Base-by-base conservation (phyloP, 2,329 filamentous ascomycete genomes). In the Arthrobotrys musiformis region DNA sequence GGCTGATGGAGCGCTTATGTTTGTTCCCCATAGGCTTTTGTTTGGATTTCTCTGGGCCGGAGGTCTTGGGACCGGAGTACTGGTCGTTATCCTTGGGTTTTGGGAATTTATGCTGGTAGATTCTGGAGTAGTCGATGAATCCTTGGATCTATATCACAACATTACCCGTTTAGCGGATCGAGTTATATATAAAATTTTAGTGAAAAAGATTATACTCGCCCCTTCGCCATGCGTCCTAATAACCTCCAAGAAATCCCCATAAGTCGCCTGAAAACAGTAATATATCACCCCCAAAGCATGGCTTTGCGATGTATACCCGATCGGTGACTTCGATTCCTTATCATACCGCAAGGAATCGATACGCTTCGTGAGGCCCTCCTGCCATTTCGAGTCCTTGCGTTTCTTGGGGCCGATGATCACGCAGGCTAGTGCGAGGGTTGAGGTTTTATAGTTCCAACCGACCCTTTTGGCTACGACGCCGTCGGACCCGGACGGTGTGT, bases 61-160 rank as follows among this genome's bases (percentile, higher is more conserved):
- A 17, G 2, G 11, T 2, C 0, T 15, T 11, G n/a, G 35, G 19
- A 1, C 19, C 9, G 11, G 24, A 2, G 13, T 72, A 64, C 17
- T 30, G 26, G 24, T 72, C 58, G 26, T 72, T 22, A 26, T 72
- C 68, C 24, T n/a, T n/a, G 22, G 33, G 62, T 56, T 24, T 35
- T 17, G 22, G 68, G 58, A 22, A 22, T 30, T 58, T 72, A 17
- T 28, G 54, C 3, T 48, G 58, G 4, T 66, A 35, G 13, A 67
- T 26, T 7, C 54, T 56, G 15, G 28, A 19, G 33, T 73, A 73
- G 46, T 73, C 54, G 33, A 46, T 62, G 26, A 68, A 69, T 28
- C 24, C 62, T 56, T 48, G 22, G 26, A 73, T 24, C 69, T 73
- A 50, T 17, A 30, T 30, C 5, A n/a, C 22, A 13, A 46, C 13